A percentile compares a stretch with the other conserved stretches of the same genome.
Evolutionary conservation across 176 grass and related monocot genomes (phyloP).

Genomic region (barley (Hordeum vulgare)): DNA sequence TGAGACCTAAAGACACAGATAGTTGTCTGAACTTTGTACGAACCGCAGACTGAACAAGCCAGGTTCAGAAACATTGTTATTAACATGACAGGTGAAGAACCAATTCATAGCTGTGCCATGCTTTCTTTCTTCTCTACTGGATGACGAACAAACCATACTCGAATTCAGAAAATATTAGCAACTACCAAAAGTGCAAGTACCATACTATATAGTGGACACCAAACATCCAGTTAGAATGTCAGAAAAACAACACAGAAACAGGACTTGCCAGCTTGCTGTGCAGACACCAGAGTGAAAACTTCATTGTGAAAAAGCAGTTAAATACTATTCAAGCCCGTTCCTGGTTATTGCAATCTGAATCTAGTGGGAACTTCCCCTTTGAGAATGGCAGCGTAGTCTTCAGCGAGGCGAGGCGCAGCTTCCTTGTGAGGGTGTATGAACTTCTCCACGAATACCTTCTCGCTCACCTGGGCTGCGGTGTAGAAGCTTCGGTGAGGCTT

Average conservation of each 20-base stretch:
- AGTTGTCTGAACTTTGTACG: neutral
- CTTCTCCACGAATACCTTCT: slow-evolving; percentile 48
- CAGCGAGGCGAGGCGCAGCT: slow-evolving; percentile 13
- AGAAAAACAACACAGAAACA: slow-evolving; percentile 14
- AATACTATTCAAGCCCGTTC: neutral
- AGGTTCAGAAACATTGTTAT: neutral
- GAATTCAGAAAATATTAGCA: neutral
- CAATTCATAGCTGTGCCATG: neutral
- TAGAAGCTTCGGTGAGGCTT: slow-evolving; percentile 31
- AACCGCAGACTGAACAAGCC: neutral
- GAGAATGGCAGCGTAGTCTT: slow-evolving; percentile 33
- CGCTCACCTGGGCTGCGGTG: slow-evolving; percentile 11
- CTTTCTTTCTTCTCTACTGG: neutral
- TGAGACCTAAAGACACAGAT: neutral
- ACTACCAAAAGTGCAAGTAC: neutral
- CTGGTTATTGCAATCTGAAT: slow-evolving; percentile 10
- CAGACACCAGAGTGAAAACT: neutral
- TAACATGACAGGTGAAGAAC: neutral
- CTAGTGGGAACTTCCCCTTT: neutral
- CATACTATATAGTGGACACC: neutral
- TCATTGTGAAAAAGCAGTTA: neutral
- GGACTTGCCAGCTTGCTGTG: neutral
- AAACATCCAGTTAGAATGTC: neutral
- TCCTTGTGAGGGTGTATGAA: slow-evolving; percentile 39
- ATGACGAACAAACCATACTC: neutral